These are phyloP conservation scores for Metarhizium guizhouense DNA, from an alignment of 2,329 filamentous ascomycete genomes.

Conservation along the genomic window DNA sequence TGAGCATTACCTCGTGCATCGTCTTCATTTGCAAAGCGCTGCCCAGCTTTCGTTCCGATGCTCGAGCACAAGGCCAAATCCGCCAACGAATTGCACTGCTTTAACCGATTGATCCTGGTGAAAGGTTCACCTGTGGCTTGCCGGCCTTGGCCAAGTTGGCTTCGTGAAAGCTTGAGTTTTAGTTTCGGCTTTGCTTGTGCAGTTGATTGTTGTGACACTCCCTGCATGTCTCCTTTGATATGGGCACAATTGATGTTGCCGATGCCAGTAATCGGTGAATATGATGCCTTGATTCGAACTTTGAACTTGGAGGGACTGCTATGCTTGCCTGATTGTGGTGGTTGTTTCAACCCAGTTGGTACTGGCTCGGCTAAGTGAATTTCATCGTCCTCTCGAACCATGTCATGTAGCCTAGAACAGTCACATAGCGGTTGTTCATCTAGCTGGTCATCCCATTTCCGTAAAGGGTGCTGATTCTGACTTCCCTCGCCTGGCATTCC, in stretches of 20 bases:
- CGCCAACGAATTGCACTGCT: conserved; percentile 23
- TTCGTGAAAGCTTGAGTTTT: conserved; percentile 24
- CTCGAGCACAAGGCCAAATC: conserved; percentile 17
- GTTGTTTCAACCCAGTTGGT: not conserved
- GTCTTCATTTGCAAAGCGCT: not conserved
- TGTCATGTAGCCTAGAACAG: not conserved
- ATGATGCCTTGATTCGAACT: conserved; percentile 16
- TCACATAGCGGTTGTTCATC: not conserved
- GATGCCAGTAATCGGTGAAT: conserved; percentile 6
- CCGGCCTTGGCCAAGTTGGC: conserved; percentile 15
- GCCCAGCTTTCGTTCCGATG: not conserved
- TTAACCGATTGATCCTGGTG: conserved; percentile 16
- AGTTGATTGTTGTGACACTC: not conserved
- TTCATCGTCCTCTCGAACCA: not conserved
- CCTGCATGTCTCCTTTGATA: not conserved
- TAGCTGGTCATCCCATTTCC: not conserved
- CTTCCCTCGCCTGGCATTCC: conserved; percentile 10
- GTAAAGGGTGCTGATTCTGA: not conserved
- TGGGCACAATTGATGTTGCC: not conserved
- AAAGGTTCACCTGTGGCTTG: conserved; percentile 8
- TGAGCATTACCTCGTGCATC: not conserved
- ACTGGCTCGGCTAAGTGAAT: not conserved
- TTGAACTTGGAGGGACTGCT: conserved; percentile 17
- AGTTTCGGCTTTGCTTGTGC: conserved; percentile 17
- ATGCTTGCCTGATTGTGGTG: not conserved